These are phyloP conservation scores for Acanthamoeba castellanii DNA, from an alignment of 208 protist genomes.

Conservation along the genomic window DNA sequence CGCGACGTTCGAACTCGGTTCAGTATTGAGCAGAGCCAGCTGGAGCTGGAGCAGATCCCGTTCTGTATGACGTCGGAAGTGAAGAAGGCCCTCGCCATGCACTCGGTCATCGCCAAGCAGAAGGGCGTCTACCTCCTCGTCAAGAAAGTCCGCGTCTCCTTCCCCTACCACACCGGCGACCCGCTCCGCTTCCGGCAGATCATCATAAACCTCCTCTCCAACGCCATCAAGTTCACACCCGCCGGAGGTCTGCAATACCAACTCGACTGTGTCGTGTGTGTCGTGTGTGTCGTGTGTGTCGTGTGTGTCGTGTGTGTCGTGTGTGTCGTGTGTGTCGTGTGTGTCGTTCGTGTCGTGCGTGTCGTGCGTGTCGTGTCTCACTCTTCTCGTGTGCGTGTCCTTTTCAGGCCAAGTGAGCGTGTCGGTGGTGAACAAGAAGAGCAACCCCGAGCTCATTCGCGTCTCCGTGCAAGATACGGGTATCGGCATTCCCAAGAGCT, in stretches of 20 bases:
- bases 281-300: neutral
- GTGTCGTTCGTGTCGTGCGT: too few species aligned
- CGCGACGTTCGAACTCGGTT: neutral
- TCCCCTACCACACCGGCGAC: conserved; percentile 41
- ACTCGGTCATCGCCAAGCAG: conserved; percentile 31
- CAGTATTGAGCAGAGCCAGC: conserved; percentile 29
- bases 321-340: too few species aligned
- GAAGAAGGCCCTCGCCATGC: conserved; percentile 37
- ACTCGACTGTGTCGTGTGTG: neutral
- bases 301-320: too few species aligned
- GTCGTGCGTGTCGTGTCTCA: too few species aligned
- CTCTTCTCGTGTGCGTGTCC: too few species aligned
- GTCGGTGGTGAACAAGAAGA: conserved; percentile 22
- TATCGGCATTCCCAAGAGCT: conserved; percentile 36
- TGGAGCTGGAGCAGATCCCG: conserved; percentile 35
- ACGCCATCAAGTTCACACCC: neutral
- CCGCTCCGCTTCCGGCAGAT: conserved; percentile 33
- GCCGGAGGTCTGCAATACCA: neutral
- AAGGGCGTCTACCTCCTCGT: conserved; percentile 45
- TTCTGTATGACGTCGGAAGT: conserved; percentile 22
- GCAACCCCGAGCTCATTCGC: neutral
- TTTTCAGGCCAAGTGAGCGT: neutral
- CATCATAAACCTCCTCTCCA: neutral
- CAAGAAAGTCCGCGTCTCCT: neutral
- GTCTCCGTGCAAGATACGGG: conserved; percentile 13